Conservation (phyloP, 352 stramenopile species). For the Phytophthora quininea region DNA sequence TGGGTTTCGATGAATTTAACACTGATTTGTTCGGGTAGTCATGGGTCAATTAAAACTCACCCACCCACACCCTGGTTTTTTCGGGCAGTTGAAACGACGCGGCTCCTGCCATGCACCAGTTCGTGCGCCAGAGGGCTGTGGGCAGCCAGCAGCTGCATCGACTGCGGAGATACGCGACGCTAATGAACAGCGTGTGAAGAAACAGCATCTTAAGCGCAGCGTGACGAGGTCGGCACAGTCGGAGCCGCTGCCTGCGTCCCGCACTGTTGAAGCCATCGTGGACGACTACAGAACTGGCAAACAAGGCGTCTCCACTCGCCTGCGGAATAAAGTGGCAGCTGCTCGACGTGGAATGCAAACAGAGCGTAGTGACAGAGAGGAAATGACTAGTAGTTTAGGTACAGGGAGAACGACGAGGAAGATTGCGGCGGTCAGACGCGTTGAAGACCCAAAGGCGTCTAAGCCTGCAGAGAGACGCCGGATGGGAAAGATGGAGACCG, state of each 20-base stretch:
- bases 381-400: not conserved
- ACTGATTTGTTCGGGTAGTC: not conserved
- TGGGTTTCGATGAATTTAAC: not conserved
- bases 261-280: slow-evolving; percentile 57
- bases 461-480: slow-evolving; percentile 13
- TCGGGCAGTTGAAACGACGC: slow-evolving; percentile 22
- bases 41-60: not conserved
- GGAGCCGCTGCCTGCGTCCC: slow-evolving; percentile 9
- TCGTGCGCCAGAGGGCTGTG: slow-evolving; percentile 29
- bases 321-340: slow-evolving; percentile 48
- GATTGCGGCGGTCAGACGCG: slow-evolving; percentile 37
- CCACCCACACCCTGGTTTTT: too few species aligned
- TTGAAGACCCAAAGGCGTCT: not conserved
- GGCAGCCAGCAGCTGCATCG: slow-evolving; percentile 54
- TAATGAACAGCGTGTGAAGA: slow-evolving; percentile 41
- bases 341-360: slow-evolving; percentile 54
- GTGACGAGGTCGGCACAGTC: not conserved
- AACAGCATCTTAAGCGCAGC: slow-evolving; percentile 35
- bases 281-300: slow-evolving; percentile 27
- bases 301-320: slow-evolving; percentile 26
- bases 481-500: slow-evolving; percentile 45
- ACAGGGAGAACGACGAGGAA: slow-evolving; percentile 23
- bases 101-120: slow-evolving; percentile 30
- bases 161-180: slow-evolving; percentile 52
- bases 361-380: slow-evolving; percentile 43